phyloP scores from a whole-genome alignment of 225 moss, liverwort and hornwort species.

The Bryoerythrophyllum caledonicum region DNA sequence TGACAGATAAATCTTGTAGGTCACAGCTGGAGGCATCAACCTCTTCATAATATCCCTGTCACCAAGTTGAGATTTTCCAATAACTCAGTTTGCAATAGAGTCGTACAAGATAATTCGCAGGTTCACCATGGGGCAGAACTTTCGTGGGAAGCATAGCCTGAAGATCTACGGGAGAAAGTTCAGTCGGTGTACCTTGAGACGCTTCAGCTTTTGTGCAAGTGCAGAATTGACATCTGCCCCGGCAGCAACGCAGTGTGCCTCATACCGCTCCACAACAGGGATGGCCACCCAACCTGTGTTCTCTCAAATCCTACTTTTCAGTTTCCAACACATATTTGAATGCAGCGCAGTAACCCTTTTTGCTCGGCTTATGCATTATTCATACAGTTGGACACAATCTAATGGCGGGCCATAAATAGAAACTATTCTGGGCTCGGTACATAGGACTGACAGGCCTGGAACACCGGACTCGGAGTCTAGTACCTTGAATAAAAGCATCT shows the following conservation, averaged over 20 bases:
- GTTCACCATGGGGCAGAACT: background rate
- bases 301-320: conserved; percentile 38
- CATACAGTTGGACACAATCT: background rate
- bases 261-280: conserved; percentile 65
- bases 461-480: background rate
- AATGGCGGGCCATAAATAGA: background rate
- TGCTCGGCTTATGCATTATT: background rate
- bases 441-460: conserved; percentile 5
- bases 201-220: conserved; percentile 61
- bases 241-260: conserved; percentile 55
- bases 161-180: conserved; percentile 14
- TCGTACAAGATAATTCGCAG: conserved; percentile 17
- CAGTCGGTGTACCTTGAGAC: conserved; percentile 52
- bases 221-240: conserved; percentile 37
- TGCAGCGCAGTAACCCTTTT: background rate
- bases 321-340: conserved; percentile 23
- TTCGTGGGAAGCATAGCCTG: conserved; percentile 5
- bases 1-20: conserved; percentile 65
- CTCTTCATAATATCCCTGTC: conserved; percentile 86
- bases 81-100: conserved; percentile 11
- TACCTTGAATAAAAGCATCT: conserved; percentile 65
- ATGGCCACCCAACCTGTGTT: conserved; percentile 55
- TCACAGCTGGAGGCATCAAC: conserved; percentile 78
- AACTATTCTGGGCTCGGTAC: background rate
- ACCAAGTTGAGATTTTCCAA: conserved; percentile 7